These are phyloP conservation scores for Trichoderma sp. DNA, from an alignment of 2,329 filamentous ascomycete genomes.

Conservation along the genomic window DNA sequence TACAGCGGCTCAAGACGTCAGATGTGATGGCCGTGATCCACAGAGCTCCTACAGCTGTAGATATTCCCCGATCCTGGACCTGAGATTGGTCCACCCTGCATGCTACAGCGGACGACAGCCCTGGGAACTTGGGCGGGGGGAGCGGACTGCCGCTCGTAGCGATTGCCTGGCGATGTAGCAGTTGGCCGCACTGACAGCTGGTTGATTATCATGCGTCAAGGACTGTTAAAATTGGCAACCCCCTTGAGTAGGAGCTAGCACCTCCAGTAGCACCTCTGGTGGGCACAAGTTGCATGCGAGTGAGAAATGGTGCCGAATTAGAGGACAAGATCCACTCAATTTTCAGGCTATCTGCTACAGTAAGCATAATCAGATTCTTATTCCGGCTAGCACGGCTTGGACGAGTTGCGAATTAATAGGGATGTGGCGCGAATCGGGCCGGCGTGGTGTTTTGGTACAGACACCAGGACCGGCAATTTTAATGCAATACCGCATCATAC, in stretches of 20 bases:
- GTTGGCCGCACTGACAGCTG: not conserved
- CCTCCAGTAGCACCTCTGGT: not conserved
- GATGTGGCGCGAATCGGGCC: constrained; percentile 3
- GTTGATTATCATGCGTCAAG: not conserved
- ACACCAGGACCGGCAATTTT: not conserved
- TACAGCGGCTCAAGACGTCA: not conserved
- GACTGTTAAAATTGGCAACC: not conserved
- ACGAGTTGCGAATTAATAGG: not conserved
- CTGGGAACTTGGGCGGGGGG: too few relatives aligned
- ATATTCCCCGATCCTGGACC: not conserved
- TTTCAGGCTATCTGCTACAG: not conserved
- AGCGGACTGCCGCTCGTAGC: too few relatives aligned
- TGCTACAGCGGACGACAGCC: too few relatives aligned
- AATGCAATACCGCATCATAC: not conserved
- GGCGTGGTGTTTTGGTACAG: not conserved
- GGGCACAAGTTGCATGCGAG: not conserved
- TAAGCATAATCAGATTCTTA: constrained; percentile 15
- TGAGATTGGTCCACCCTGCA: not conserved
- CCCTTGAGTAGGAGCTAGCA: not conserved
- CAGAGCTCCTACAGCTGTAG: not conserved
- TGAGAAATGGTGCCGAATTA: not conserved
- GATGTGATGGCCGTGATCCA: not conserved
- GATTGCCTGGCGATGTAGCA: too few relatives aligned
- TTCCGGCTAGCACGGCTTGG: not conserved
- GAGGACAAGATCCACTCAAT: not conserved